phyloP scores from a whole-genome alignment of 805 yeast species.

The Saturnispora gosingensis region DNA sequence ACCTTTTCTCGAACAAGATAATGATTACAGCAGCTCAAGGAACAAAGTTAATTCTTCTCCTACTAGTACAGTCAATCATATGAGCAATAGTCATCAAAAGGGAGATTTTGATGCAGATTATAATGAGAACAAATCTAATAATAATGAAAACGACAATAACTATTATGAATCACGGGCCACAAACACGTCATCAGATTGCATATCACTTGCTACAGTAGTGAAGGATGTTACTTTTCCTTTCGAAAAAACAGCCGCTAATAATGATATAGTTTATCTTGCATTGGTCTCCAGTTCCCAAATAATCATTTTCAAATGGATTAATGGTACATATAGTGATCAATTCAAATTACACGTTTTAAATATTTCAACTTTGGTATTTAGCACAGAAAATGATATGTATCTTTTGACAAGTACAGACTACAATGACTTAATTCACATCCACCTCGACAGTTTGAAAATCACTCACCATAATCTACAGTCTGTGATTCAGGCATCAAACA shows the following conservation, averaged over 20 bases:
- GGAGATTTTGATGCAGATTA: not conserved
- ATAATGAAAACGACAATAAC: not conserved
- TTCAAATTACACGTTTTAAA: constrained; percentile 8
- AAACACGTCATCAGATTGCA: constrained; percentile 21
- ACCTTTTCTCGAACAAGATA: not conserved
- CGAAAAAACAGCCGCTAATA: not conserved
- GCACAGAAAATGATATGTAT: constrained; percentile 2
- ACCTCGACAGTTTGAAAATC: constrained; percentile 1
- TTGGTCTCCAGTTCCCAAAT: constrained; percentile 8
- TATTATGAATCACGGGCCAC: not conserved
- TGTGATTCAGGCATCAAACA: not conserved
- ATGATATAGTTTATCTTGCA: constrained; percentile 4
- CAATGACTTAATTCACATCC: constrained; percentile 9
- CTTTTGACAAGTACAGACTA: constrained; percentile 5
- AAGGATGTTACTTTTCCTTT: not conserved
- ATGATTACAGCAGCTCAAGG: not conserved
- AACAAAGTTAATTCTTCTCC: not conserved
- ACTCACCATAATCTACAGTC: constrained; percentile 1
- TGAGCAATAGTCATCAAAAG: not conserved
- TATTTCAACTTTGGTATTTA: constrained; percentile 2
- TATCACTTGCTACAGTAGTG: constrained; percentile 26
- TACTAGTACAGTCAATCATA: not conserved
- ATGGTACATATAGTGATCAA: constrained; percentile 7
- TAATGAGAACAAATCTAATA: not conserved
- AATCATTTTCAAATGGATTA: constrained; percentile 8